phyloP scores from a whole-genome alignment of 345 rosid species.

The Citrus unshiu region DNA sequence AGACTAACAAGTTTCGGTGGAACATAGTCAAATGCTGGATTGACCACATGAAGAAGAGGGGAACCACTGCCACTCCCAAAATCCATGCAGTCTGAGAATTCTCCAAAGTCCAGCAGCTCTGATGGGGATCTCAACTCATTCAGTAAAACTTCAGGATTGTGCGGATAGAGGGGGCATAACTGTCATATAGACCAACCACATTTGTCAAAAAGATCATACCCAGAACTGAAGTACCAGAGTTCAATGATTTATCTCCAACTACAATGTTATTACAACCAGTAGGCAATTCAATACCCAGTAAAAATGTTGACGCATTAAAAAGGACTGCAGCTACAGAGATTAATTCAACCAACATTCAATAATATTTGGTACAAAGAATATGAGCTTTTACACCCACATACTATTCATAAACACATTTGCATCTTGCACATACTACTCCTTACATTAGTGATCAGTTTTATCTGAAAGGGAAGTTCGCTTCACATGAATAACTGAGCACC shows the following conservation, averaged over 20 bases:
- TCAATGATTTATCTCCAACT: not conserved
- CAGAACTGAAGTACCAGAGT: not conserved
- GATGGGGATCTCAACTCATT: constrained; percentile 98
- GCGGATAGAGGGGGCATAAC: constrained; percentile 97
- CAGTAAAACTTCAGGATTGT: constrained; percentile 88
- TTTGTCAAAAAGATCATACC: not conserved
- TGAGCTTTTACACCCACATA: not conserved
- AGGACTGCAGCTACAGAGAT: not conserved
- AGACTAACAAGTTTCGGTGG: constrained; percentile 97
- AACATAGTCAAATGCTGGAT: constrained; percentile 92
- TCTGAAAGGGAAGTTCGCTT: not conserved
- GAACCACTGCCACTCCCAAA: constrained; percentile 62
- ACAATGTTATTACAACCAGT: not conserved
- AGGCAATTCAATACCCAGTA: not conserved
- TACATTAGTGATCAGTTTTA: not conserved
- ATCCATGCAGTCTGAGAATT: constrained; percentile 95
- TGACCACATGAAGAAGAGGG: constrained; percentile 87
- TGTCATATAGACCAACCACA: constrained; percentile 32
- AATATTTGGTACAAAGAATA: not conserved
- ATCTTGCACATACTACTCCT: not conserved
- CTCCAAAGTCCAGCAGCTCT: constrained; percentile 93
- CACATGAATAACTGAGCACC: not conserved
- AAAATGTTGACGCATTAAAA: not conserved
- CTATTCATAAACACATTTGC: not conserved
- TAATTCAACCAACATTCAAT: not conserved